A percentile compares a stretch with the other conserved stretches of the same genome.
Evolutionary conservation across 176 grass and related monocot genomes (phyloP).

Genomic region (Hyparrhenia diplandra): DNA sequence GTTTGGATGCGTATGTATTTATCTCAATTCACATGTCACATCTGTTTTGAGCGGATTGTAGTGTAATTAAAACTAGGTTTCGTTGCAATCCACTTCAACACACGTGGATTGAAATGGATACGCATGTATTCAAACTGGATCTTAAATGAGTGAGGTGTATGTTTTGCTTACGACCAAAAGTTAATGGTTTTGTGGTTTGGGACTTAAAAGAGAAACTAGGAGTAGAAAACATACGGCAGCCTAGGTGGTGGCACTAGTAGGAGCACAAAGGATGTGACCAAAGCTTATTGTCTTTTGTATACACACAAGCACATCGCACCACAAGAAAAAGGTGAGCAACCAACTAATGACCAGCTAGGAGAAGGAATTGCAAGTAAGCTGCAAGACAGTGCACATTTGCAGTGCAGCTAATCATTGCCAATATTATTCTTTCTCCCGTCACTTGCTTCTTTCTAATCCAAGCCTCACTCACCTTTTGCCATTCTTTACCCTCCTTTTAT

Average conservation of each 20-base stretch:
- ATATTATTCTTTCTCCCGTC: not conserved
- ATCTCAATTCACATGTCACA: too few species aligned
- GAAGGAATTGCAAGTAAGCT: not conserved
- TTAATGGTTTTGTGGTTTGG: not conserved
- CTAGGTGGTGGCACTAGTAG: not conserved
- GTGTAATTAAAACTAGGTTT: too few species aligned
- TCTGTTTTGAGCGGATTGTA: too few species aligned
- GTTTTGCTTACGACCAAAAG: not conserved
- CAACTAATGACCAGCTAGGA: conserved; percentile 18
- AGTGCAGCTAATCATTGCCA: conserved; percentile 18
- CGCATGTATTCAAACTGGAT: too few species aligned
- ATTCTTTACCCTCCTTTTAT: not conserved
- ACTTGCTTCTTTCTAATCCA: conserved; percentile 18
- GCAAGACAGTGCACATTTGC: conserved; percentile 11
- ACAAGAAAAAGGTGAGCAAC: conserved; percentile 30
- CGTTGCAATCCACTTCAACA: too few species aligned
- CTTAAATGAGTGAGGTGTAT: not conserved
- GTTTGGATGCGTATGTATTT: too few species aligned
- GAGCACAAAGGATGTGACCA: conserved; percentile 3
- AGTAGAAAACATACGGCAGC: not conserved
- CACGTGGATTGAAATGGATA: too few species aligned
- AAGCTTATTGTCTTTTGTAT: conserved; percentile 20
- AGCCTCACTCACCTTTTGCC: not conserved
- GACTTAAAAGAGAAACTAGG: not conserved
- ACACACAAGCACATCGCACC: not conserved